Percentiles rank a stretch among this genome's conserved stretches.
These are phyloP conservation scores for Anacardium occidentale DNA, from an alignment of 345 rosid genomes.

Conservation along the genomic window DNA sequence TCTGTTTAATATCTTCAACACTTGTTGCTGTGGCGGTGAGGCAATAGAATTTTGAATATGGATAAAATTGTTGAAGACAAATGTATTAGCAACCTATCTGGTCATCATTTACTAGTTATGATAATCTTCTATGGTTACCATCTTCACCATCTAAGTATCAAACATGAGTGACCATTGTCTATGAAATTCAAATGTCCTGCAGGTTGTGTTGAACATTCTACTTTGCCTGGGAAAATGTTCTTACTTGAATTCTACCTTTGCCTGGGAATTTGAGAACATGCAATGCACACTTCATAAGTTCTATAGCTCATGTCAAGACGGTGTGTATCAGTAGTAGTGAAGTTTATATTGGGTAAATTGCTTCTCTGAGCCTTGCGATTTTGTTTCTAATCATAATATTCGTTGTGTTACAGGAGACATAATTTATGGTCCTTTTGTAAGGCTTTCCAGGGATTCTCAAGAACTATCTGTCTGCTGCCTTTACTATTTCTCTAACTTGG, in stretches of 20 bases:
- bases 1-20: slow-evolving; percentile 2
- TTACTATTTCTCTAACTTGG: slow-evolving; percentile 59
- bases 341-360: slow-evolving; percentile 8
- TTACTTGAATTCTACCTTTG: slow-evolving; percentile 35
- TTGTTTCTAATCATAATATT: slow-evolving; percentile 9
- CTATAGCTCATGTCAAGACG: slow-evolving; percentile 48
- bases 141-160: not conserved
- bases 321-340: slow-evolving; percentile 29
- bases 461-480: slow-evolving; percentile 64
- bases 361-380: not conserved
- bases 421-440: slow-evolving; percentile 66
- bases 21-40: not conserved
- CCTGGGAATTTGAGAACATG: slow-evolving; percentile 50
- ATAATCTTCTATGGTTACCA: slow-evolving; percentile 2
- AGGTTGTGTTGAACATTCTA: slow-evolving; percentile 69
- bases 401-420: slow-evolving; percentile 45
- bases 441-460: slow-evolving; percentile 62
- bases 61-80: slow-evolving; percentile 16
- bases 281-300: slow-evolving; percentile 52
- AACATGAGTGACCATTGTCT: slow-evolving; percentile 3
- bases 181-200: slow-evolving; percentile 21
- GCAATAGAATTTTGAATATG: slow-evolving; percentile 5
- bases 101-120: not conserved
- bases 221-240: slow-evolving; percentile 67
- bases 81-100: slow-evolving; percentile 4